These are phyloP conservation scores for Micractinium conductrix DNA, from an alignment of 139 green algal species.

Conservation along the genomic window DNA sequence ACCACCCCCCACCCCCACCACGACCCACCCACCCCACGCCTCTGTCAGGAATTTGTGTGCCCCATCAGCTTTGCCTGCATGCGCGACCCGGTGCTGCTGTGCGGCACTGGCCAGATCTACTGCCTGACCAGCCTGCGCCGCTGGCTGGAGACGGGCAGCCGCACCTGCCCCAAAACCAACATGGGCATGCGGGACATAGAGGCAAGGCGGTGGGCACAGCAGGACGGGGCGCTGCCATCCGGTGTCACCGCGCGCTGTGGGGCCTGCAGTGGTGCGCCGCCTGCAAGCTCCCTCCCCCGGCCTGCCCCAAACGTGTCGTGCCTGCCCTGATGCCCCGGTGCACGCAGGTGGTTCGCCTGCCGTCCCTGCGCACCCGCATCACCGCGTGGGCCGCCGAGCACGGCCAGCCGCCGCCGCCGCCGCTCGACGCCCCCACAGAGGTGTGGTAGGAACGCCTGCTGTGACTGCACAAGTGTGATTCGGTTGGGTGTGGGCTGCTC, in stretches of 20 bases:
- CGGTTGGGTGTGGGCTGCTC: no score
- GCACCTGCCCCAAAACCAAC: slow-evolving; percentile 44
- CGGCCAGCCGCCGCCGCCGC: not conserved
- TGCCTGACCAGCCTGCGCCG: slow-evolving; percentile 15
- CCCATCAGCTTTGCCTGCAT: slow-evolving; percentile 47
- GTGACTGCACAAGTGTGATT: no score
- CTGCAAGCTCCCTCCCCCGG: no score
- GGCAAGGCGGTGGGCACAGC: slow-evolving; percentile 19
- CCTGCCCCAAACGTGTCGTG: no score
- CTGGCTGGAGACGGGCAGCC: slow-evolving; percentile 32
- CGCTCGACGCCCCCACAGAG: not conserved
- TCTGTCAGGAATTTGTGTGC: slow-evolving; percentile 37
- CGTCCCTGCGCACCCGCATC: not conserved
- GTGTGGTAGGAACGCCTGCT: no score
- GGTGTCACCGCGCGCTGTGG: no score
- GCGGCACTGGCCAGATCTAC: slow-evolving; percentile 44
- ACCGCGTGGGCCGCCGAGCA: not conserved
- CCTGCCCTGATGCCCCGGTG: no score
- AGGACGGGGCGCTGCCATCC: no score
- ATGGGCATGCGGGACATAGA: slow-evolving; percentile 40
- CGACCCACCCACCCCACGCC: not conserved
- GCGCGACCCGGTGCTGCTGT: slow-evolving; percentile 48
- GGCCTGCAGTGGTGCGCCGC: no score
- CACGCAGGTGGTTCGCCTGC: slow-evolving; percentile 16
- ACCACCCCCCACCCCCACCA: not conserved